These are phyloP conservation scores for Saururus chinensis DNA, from an alignment of 164 flowering plant species.

Conservation along the genomic window DNA sequence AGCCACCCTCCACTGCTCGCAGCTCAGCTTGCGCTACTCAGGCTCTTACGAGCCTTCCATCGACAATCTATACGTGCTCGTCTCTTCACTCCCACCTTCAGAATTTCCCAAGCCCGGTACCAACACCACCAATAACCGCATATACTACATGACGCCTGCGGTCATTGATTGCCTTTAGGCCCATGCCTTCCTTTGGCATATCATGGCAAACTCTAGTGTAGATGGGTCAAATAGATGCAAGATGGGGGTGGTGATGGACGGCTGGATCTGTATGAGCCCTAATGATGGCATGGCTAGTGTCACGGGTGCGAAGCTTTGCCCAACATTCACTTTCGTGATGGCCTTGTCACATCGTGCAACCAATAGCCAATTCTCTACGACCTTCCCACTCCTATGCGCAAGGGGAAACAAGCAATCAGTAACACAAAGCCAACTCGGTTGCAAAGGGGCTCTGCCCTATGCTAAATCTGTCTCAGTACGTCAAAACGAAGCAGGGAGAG, in stretches of 20 bases:
- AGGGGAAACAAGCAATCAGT: no score
- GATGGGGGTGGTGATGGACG: conserved; percentile 13
- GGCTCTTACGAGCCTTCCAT: conserved; percentile 1
- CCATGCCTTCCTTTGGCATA: conserved; percentile 10
- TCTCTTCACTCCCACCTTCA: conserved; percentile 4
- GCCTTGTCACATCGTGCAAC: no score
- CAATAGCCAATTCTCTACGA: no score
- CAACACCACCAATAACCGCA: conserved; percentile 5
- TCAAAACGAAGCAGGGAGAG: no score
- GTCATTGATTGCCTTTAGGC: conserved; percentile 4
- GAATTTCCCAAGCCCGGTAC: background rate
- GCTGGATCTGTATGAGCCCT: conserved; percentile 6
- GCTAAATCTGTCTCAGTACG: no score
- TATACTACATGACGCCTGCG: conserved; percentile 3
- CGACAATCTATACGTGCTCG: conserved; percentile 4
- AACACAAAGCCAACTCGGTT: no score
- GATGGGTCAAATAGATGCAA: background rate
- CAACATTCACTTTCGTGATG: no score
- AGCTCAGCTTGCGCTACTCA: conserved; percentile 6
- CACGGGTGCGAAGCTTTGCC: no score
- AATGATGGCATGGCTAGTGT: conserved; percentile 12
- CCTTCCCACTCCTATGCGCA: no score
- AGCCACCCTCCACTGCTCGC: conserved; percentile 9
- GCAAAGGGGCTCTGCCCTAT: no score
- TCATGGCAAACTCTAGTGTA: background rate